Percentiles rank a stretch among this genome's conserved stretches.
These are phyloP conservation scores for Xylariaceae sp. DNA, from an alignment of 2,329 filamentous ascomycete genomes.

Conservation along the genomic window DNA sequence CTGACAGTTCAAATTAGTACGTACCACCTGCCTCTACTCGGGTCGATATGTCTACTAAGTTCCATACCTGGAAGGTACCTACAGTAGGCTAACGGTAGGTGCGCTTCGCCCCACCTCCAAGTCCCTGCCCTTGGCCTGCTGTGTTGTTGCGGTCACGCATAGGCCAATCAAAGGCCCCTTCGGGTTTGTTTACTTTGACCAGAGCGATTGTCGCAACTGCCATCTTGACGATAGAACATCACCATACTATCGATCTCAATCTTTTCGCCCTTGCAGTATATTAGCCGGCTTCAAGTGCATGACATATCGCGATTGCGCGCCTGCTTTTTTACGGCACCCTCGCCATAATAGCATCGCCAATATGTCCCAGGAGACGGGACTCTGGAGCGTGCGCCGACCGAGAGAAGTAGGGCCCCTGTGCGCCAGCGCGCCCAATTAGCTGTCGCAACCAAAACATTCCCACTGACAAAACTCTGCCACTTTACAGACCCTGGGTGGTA, in stretches of 20 bases:
- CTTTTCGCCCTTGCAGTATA: no score
- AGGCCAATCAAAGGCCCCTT: constrained; percentile 16
- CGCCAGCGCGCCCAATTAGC: constrained; percentile 7
- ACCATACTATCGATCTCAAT: constrained; percentile 2
- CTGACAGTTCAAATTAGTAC: no score
- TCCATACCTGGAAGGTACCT: no score
- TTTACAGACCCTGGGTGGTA: constrained; percentile 73
- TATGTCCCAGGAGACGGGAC: constrained; percentile 83
- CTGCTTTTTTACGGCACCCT: no score
- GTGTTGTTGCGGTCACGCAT: constrained; percentile 14
- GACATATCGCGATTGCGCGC: no score
- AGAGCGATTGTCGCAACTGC: constrained; percentile 5
- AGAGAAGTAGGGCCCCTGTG: constrained; percentile 65
- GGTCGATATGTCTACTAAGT: no score
- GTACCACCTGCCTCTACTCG: no score
- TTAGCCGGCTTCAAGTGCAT: no score
- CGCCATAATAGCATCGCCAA: constrained; percentile 18
- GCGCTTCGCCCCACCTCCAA: no score
- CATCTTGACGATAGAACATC: constrained; percentile 1
- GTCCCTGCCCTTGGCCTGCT: background rate
- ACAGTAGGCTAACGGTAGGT: no score
- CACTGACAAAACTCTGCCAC: constrained; percentile 10
- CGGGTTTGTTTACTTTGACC: constrained; percentile 27
- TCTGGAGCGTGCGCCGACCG: constrained; percentile 88
- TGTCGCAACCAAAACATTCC: constrained; percentile 1